phyloP scores from a whole-genome alignment of 495 filamentous ascomycete genomes.

The Alectoria sarmentosa region DNA sequence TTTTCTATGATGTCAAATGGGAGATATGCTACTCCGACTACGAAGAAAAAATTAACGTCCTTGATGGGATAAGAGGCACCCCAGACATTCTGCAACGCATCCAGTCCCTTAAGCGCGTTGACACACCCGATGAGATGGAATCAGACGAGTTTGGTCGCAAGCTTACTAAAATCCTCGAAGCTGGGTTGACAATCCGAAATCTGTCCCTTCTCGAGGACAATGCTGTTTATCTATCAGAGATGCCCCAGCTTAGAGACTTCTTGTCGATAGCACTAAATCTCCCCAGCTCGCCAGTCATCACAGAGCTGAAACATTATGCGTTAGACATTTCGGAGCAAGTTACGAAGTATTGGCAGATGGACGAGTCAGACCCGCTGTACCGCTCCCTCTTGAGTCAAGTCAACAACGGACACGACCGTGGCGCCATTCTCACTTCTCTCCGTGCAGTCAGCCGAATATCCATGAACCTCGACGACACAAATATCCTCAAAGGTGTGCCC shows the following conservation, averaged over 20 bases:
- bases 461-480: conserved; percentile 67
- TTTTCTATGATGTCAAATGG: conserved; percentile 82
- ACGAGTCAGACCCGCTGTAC: conserved; percentile 43
- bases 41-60: conserved; percentile 42
- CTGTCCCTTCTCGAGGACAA: conserved; percentile 90
- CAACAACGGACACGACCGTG: conserved; percentile 63
- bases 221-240: conserved; percentile 67
- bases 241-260: conserved; percentile 67
- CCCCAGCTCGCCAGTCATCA: conserved; percentile 62
- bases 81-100: conserved; percentile 65
- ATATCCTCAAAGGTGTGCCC: conserved; percentile 60
- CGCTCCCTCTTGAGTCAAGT: conserved; percentile 43
- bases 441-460: conserved; percentile 82
- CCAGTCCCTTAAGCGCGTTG: conserved; percentile 46
- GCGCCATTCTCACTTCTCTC: conserved; percentile 75
- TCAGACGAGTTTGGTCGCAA: conserved; percentile 62
- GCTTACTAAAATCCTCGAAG: conserved; percentile 73
- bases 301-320: conserved; percentile 85
- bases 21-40: conserved; percentile 60
- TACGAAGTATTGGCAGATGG: conserved; percentile 66
- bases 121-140: conserved; percentile 63
- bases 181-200: conserved; percentile 81
- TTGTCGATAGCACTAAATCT: conserved; percentile 73
- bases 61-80: conserved; percentile 75
- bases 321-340: conserved; percentile 91